phyloP scores from a whole-genome alignment of 129 eudicot genomes.

The Calendula officinalis region DNA sequence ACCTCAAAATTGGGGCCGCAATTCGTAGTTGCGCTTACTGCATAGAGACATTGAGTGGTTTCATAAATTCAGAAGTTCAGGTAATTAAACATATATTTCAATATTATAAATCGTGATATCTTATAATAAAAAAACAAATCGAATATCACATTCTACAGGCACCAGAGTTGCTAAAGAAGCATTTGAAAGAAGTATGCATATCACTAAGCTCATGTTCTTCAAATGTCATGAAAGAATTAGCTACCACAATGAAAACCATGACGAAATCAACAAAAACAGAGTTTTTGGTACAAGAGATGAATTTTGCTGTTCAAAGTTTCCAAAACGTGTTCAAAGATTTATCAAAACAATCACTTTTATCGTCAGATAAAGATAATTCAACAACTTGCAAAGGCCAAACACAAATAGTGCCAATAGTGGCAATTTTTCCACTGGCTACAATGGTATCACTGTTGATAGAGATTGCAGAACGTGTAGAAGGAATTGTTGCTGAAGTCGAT shows the following conservation, averaged over 20 bases:
- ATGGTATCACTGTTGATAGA: constrained; percentile 64
- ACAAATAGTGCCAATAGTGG: constrained; percentile 37
- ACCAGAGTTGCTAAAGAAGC: constrained; percentile 63
- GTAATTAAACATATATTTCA: constrained; percentile 26
- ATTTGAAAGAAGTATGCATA: constrained; percentile 53
- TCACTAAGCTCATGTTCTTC: constrained; percentile 51
- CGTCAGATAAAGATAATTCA: constrained; percentile 10
- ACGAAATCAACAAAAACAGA: constrained; percentile 54
- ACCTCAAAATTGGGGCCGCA: constrained; percentile 73
- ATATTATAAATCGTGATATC: too few species aligned
- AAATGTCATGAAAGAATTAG: constrained; percentile 61
- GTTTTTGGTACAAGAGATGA: constrained; percentile 53
- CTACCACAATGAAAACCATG: constrained; percentile 49
- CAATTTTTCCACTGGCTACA: constrained; percentile 65
- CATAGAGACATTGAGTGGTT: constrained; percentile 64
- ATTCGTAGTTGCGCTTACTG: constrained; percentile 74
- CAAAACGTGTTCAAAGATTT: constrained; percentile 47
- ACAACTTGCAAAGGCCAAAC: constrained; percentile 18
- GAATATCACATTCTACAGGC: constrained; percentile 40
- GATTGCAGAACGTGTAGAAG: constrained; percentile 58
- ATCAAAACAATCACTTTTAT: constrained; percentile 35
- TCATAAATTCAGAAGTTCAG: constrained; percentile 50
- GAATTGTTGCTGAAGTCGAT: constrained; percentile 51
- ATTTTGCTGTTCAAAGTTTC: constrained; percentile 50
- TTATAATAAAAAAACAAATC: too few species aligned